phyloP scores from a whole-genome alignment of 129 eudicot genomes.

The Silybum marianum region DNA sequence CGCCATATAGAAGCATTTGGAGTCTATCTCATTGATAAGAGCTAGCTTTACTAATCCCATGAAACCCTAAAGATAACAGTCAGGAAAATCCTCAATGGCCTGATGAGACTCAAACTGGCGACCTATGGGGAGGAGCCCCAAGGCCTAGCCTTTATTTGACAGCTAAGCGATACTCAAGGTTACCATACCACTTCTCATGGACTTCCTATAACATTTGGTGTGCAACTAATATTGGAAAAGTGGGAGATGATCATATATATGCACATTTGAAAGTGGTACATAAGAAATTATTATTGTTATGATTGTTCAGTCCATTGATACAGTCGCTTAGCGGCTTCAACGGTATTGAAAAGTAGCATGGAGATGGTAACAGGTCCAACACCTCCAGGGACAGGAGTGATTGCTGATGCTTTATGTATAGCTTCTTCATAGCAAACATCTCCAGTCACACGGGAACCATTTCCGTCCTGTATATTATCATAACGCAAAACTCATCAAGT shows the following conservation, averaged over 20 bases:
- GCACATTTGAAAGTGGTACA: slow-evolving; percentile 4
- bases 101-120: background rate
- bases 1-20: background rate
- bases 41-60: too few species aligned
- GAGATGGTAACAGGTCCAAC: slow-evolving; percentile 70
- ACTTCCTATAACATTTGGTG: background rate
- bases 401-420: slow-evolving; percentile 43
- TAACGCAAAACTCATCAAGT: background rate
- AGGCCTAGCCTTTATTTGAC: too few species aligned
- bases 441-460: slow-evolving; percentile 39
- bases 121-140: background rate
- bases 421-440: slow-evolving; percentile 70
- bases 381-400: slow-evolving; percentile 77
- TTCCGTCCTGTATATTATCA: slow-evolving; percentile 42
- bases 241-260: background rate
- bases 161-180: background rate
- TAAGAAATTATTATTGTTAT: background rate
- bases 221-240: background rate
- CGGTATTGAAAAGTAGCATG: slow-evolving; percentile 62
- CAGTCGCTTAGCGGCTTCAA: slow-evolving; percentile 59
- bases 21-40: background rate
- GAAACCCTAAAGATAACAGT: too few species aligned
- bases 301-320: slow-evolving; percentile 28
- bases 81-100: too few species aligned
- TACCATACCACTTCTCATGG: background rate